Evolutionary conservation across 78 protist species (phyloP).

Genomic region (slime mould (Dictyostelium discoideum)): dicty_2.7 NC_007090.3:2310001-2310500

Average conservation of each 20-base stretch:
- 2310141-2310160: slow-evolving; percentile 86
- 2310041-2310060: slow-evolving; percentile 63
- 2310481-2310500: slow-evolving; percentile 57
- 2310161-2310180: slow-evolving; percentile 77
- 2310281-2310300: slow-evolving; percentile 77
- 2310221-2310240: slow-evolving; percentile 76
- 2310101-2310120: slow-evolving; percentile 85
- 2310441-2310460: slow-evolving; percentile 76
- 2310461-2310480: slow-evolving; percentile 16
- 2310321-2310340: slow-evolving; percentile 87
- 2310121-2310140: slow-evolving; percentile 56
- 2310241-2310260: slow-evolving; percentile 79
- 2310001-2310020: slow-evolving; percentile 65
- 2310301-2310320: slow-evolving; percentile 75
- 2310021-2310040: slow-evolving; percentile 72
- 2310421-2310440: slow-evolving; percentile 68
- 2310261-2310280: slow-evolving; percentile 68
- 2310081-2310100: slow-evolving; percentile 91
- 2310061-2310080: slow-evolving; percentile 69
- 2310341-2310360: slow-evolving; percentile 78
- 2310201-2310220: slow-evolving; percentile 89
- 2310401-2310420: slow-evolving; percentile 80
- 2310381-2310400: slow-evolving; percentile 76
- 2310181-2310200: slow-evolving; percentile 42
- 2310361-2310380: slow-evolving; percentile 60